Evolutionary conservation across 176 grass and related monocot species (phyloP), one percentile per base, ranked within the genome.

Genomic region (Bromus sterilis): DNA sequence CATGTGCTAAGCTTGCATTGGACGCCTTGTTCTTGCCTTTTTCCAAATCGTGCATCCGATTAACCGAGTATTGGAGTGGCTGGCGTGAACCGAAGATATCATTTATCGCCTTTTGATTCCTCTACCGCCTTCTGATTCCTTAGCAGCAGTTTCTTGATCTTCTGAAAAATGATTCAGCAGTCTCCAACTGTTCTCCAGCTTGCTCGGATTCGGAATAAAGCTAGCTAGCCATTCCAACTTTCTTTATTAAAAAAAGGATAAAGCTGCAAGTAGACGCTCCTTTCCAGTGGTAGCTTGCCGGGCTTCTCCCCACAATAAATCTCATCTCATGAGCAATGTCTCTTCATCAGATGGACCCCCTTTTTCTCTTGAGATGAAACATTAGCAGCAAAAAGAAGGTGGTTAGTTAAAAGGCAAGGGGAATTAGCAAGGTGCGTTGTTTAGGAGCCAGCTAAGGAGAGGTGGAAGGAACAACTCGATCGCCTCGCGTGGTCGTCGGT

Each of bases 401-500:
- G 71, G 48, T 68, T 81, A 57, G 51, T 9, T 46, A 72, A 83
- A 56, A n/a, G n/a, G 56, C 40, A 53, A 26, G 26, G 55, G 56
- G 23, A 9, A 70, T 64, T 78, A 35, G 74, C 20, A 43, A 64
- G 74, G 33, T 77, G 79, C n/a, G 24, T 87, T 64, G 73, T 72
- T 83, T 78, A 77, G 53, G 73, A 4, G 41, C 67, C 37, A 65
- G 63, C 63, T 34, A 36, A 31, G 35, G 51, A 62, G 48, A 71
- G 7, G 12, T 18, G 32, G 23, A 28, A 48, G 59, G 76, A 89
- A 89, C 83, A 82, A 25, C 87, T 85, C 83, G 72, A 85, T 85
- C 28, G 64, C 34, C 72, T 76, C 87, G 78, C 83, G 56, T 86
- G 83, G 83, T 63, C 78, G 87, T 85, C 78, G 87, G 72, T 82